phyloP scores from a whole-genome alignment of 257 asterid genomes.

The Verbena officinalis region DNA sequence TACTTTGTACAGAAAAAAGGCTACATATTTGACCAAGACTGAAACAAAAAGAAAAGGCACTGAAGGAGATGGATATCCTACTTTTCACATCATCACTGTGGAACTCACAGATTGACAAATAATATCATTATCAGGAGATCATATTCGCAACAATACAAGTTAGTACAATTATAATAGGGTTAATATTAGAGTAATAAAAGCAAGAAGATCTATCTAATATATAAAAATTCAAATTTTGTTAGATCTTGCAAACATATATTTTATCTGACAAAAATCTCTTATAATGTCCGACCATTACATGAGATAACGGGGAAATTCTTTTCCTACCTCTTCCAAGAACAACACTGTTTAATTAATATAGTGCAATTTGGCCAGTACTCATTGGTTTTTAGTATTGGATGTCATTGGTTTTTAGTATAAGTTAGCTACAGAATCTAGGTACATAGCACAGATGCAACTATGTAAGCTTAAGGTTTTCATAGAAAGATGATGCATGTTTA shows the following conservation, averaged over 20 bases:
- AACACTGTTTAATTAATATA: neutral
- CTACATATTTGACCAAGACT: constrained; percentile 8
- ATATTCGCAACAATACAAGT: constrained; percentile 1
- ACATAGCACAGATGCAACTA: constrained; percentile 2
- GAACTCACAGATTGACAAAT: neutral
- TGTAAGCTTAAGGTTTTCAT: neutral
- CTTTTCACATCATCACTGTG: constrained; percentile 3
- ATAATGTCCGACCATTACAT: neutral
- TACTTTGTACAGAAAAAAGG: constrained; percentile 18
- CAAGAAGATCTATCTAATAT: neutral
- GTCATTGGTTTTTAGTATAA: neutral
- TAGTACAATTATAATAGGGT: constrained; percentile 9
- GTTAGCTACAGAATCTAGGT: constrained; percentile 1
- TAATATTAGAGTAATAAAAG: too few relatives aligned
- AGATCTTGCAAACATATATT: neutral
- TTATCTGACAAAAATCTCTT: neutral
- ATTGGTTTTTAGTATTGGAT: neutral
- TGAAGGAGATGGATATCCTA: constrained; percentile 6
- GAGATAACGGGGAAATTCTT: neutral
- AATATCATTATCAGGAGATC: constrained; percentile 11
- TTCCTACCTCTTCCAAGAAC: neutral
- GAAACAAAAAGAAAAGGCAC: constrained; percentile 7
- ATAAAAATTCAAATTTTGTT: neutral
- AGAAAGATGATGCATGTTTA: constrained; percentile 6
- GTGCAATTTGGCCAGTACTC: neutral